Conservation (phyloP, 345 rosid species). For the Salix arbutifolia region DNA sequence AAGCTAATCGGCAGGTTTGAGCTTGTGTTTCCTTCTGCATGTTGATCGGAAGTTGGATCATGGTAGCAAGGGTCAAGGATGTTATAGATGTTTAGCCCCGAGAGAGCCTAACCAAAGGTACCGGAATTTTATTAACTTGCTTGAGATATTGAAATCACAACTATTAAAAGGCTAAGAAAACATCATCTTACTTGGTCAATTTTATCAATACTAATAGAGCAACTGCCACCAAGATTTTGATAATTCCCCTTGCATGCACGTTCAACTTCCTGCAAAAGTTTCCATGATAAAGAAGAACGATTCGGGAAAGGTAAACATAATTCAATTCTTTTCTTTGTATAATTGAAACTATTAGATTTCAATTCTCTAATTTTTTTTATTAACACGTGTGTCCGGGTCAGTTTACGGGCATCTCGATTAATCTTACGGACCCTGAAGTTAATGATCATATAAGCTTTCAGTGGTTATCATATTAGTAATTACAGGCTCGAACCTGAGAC, state of each 20-base stretch:
- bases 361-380: too few relatives aligned
- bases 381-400: too few relatives aligned
- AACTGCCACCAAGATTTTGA: slow-evolving; percentile 4
- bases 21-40: slow-evolving; percentile 6
- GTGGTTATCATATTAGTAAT: too few relatives aligned
- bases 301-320: too few relatives aligned
- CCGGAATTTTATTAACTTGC: not conserved
- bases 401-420: fast-evolving
- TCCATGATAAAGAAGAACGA: not conserved
- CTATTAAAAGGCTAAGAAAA: not conserved
- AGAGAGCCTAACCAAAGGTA: slow-evolving; percentile 21
- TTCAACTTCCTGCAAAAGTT: slow-evolving; percentile 14
- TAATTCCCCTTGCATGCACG: slow-evolving; percentile 36
- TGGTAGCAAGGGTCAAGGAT: slow-evolving; percentile 52
- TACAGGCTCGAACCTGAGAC: too few relatives aligned
- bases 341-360: too few relatives aligned
- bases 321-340: too few relatives aligned
- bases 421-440: too few relatives aligned
- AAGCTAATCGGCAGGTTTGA: slow-evolving; percentile 34
- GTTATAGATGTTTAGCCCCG: slow-evolving; percentile 36
- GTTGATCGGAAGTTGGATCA: slow-evolving; percentile 14
- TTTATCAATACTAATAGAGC: slow-evolving; percentile 14
- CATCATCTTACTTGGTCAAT: slow-evolving; percentile 25
- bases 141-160: not conserved
- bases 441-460: too few relatives aligned